These are phyloP conservation scores for Fusarium brevicatenulatum DNA, from an alignment of 2,329 filamentous ascomycete species.

Conservation along the genomic window DNA sequence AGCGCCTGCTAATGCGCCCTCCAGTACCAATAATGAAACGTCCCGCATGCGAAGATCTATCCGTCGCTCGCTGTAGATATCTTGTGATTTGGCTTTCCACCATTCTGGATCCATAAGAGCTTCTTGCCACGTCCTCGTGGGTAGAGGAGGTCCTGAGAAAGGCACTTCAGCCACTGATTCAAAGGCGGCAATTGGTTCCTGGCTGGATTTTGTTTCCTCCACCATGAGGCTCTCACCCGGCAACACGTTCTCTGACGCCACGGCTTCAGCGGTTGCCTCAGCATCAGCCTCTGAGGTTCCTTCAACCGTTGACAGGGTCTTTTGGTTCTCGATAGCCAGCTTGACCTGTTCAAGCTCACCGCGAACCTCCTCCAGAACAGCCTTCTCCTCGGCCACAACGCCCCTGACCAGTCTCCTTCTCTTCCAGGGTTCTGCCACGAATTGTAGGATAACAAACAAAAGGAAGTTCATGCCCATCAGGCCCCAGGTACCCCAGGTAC, in stretches of 20 bases:
- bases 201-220: slow-evolving; percentile 1
- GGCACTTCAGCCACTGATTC: slow-evolving; percentile 17
- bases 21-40: slow-evolving; percentile 73
- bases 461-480: slow-evolving; percentile 97
- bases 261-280: slow-evolving; percentile 1
- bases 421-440: slow-evolving; percentile 93
- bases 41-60: slow-evolving; percentile 75
- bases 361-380: slow-evolving; percentile 60
- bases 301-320: slow-evolving; percentile 27
- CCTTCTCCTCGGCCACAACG: slow-evolving; percentile 82
- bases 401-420: slow-evolving; percentile 81
- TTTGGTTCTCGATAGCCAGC: slow-evolving; percentile 43
- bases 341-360: slow-evolving; percentile 53
- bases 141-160: background rate
- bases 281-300: slow-evolving; percentile 6
- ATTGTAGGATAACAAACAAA: slow-evolving; percentile 85
- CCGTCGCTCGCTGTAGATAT: slow-evolving; percentile 73
- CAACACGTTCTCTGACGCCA: slow-evolving; percentile 9
- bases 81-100: slow-evolving; percentile 62
- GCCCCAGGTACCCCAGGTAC: slow-evolving; percentile 98
- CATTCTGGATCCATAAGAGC: slow-evolving; percentile 53
- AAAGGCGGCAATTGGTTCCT: background rate
- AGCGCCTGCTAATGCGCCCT: slow-evolving; percentile 75
- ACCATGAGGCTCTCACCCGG: background rate
- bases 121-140: slow-evolving; percentile 54